These are phyloP conservation scores for Platanus orientalis DNA, from an alignment of 164 flowering plant genomes.

Conservation along the genomic window DNA sequence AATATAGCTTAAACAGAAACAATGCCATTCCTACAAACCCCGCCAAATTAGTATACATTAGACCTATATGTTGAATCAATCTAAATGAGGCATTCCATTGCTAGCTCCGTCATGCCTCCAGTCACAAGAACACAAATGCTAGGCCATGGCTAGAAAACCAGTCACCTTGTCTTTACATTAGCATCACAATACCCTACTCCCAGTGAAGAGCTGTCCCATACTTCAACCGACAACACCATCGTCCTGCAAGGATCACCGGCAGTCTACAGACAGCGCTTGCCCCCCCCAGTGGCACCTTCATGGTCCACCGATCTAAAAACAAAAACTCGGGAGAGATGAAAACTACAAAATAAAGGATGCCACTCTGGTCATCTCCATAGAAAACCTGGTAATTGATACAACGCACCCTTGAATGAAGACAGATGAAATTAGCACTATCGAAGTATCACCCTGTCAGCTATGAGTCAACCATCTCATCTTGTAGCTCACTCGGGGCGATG, in stretches of 20 bases:
- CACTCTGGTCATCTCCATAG: conserved; percentile 13
- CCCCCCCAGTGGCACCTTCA: conserved; percentile 4
- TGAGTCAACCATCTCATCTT: conserved; percentile 18
- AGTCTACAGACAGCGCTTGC: conserved; percentile 22
- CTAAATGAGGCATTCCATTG: background rate
- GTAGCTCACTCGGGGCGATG: conserved; percentile 47
- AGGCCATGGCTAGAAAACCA: conserved; percentile 9
- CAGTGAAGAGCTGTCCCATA: conserved; percentile 17
- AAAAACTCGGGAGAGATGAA: conserved; percentile 5
- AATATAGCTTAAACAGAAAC: background rate
- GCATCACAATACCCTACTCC: conserved; percentile 5
- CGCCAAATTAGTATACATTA: background rate
- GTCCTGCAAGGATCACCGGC: conserved; percentile 37
- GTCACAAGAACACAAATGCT: conserved; percentile 10
- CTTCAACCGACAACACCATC: conserved; percentile 28
- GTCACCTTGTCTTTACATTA: conserved; percentile 17
- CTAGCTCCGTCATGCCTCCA: background rate
- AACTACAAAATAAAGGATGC: conserved; percentile 2
- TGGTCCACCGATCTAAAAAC: conserved; percentile 8
- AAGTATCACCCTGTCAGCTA: background rate
- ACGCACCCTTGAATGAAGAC: background rate
- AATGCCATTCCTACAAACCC: background rate
- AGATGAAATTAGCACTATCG: background rate
- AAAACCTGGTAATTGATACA: conserved; percentile 14
- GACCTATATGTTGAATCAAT: background rate